A percentile compares a stretch with the other conserved stretches of the same genome.
Evolutionary conservation across 495 filamentous ascomycete genomes (phyloP).

Genomic region (Hyaloscypha hepaticicola): DNA sequence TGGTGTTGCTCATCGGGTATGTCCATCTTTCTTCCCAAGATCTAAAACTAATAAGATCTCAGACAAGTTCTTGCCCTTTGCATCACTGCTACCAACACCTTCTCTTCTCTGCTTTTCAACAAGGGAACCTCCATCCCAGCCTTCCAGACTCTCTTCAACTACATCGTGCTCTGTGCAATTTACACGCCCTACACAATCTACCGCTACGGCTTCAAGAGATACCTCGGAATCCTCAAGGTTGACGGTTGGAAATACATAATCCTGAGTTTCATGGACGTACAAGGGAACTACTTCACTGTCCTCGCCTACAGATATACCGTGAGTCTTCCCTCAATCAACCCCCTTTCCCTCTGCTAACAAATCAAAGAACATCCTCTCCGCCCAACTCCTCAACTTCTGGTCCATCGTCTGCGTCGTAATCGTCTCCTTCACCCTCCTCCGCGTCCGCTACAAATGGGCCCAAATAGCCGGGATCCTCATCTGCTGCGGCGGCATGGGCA

Average conservation of each 20-base stretch:
- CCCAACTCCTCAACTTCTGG: slow-evolving; percentile 98
- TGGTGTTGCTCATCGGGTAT: slow-evolving; percentile 74
- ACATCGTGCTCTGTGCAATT: slow-evolving; percentile 76
- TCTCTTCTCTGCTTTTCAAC: slow-evolving; percentile 69
- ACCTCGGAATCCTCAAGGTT: slow-evolving; percentile 56
- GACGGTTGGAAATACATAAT: slow-evolving; percentile 96
- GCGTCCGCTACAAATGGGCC: slow-evolving; percentile 81
- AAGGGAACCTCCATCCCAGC: slow-evolving; percentile 84
- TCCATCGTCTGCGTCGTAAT: slow-evolving; percentile 90
- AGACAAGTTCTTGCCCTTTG: slow-evolving; percentile 84
- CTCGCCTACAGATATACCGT: slow-evolving; percentile 88
- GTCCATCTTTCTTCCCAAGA: slow-evolving; percentile 24
- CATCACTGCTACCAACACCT: slow-evolving; percentile 87
- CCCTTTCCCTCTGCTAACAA: background rate
- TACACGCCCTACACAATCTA: slow-evolving; percentile 84
- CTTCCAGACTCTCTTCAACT: slow-evolving; percentile 95
- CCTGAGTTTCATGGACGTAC: slow-evolving; percentile 86
- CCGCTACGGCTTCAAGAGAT: slow-evolving; percentile 73
- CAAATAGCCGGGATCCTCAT: slow-evolving; percentile 85
- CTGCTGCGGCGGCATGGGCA: slow-evolving; percentile 89
- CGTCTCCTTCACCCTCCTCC: slow-evolving; percentile 77
- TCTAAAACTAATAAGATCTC: background rate
- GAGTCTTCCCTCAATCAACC: slow-evolving; percentile 42
- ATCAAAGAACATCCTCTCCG: slow-evolving; percentile 49
- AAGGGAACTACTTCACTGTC: slow-evolving; percentile 97